Conservation (phyloP, 2,329 filamentous ascomycete genomes). For the Didymella keratinophila region DNA sequence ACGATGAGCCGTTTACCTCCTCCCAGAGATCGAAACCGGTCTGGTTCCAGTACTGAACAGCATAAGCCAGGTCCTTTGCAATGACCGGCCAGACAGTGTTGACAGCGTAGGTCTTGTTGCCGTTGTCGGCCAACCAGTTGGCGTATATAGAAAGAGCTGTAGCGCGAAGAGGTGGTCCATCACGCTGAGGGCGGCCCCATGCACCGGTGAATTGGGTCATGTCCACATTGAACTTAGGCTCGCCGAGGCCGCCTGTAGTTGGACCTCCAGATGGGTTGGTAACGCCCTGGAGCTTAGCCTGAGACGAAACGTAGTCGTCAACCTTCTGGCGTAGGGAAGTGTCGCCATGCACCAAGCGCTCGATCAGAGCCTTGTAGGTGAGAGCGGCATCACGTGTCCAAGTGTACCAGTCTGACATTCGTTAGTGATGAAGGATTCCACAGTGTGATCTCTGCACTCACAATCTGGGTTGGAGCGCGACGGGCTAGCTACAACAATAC, state of each 20-base stretch:
- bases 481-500: conserved; percentile 64
- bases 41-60: conserved; percentile 71
- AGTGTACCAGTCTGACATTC: conserved; percentile 71
- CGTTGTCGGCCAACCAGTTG: conserved; percentile 74
- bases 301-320: conserved; percentile 71
- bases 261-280: conserved; percentile 72
- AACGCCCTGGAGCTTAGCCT: conserved; percentile 71
- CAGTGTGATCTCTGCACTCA: conserved; percentile 31
- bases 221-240: conserved; percentile 77
- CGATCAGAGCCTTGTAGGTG: conserved; percentile 72
- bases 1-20: conserved; percentile 77
- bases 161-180: conserved; percentile 79
- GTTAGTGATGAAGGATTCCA: neutral
- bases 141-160: conserved; percentile 76
- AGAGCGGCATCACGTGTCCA: conserved; percentile 80
- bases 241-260: conserved; percentile 65
- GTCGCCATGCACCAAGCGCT: conserved; percentile 70
- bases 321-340: conserved; percentile 66
- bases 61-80: conserved; percentile 77
- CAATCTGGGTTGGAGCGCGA: conserved; percentile 63
- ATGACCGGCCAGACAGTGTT: conserved; percentile 75
- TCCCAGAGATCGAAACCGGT: conserved; percentile 82
- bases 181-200: conserved; percentile 82
- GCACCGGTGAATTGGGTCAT: conserved; percentile 68
- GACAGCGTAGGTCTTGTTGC: conserved; percentile 52